These are phyloP conservation scores for Pythium sp. DNA, from an alignment of 352 stramenopile genomes.

Conservation along the genomic window DNA sequence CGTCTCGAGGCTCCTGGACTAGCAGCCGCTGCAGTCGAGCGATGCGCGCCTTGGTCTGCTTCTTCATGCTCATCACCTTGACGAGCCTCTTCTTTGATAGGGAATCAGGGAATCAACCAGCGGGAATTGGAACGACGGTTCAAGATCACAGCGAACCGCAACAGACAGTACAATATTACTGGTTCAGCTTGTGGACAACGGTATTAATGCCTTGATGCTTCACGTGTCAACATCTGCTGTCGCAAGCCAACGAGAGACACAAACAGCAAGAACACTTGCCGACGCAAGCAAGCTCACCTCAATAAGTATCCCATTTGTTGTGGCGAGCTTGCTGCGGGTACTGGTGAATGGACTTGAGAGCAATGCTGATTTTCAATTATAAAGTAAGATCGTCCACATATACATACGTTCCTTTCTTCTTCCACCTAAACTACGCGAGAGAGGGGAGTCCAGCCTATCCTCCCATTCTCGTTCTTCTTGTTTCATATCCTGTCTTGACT, in stretches of 20 bases:
- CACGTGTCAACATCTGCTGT: no score
- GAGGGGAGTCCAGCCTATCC: background rate
- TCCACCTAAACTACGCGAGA: background rate
- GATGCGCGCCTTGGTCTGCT: conserved; percentile 8
- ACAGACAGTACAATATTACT: background rate
- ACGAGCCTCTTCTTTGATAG: background rate
- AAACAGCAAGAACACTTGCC: no score
- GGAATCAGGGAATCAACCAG: no score
- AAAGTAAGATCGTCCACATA: conserved; percentile 5
- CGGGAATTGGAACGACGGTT: background rate
- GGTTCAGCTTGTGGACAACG: background rate
- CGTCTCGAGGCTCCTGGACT: background rate
- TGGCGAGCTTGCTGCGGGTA: background rate
- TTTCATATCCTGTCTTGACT: background rate
- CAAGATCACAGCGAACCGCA: background rate
- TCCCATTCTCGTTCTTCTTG: background rate
- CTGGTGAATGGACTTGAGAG: background rate
- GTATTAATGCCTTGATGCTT: background rate
- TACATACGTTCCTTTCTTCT: conserved; percentile 3
- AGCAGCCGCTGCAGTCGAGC: conserved; percentile 9
- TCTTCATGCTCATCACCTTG: background rate
- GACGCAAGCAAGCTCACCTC: no score
- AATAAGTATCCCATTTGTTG: no score
- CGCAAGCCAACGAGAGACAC: no score
- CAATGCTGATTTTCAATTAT: conserved; percentile 1